Evolutionary conservation across 768 basidiomycete species (phyloP), one percentile per base, ranked within the genome.

Genomic region (Panaeolus papilionaceus): DNA sequence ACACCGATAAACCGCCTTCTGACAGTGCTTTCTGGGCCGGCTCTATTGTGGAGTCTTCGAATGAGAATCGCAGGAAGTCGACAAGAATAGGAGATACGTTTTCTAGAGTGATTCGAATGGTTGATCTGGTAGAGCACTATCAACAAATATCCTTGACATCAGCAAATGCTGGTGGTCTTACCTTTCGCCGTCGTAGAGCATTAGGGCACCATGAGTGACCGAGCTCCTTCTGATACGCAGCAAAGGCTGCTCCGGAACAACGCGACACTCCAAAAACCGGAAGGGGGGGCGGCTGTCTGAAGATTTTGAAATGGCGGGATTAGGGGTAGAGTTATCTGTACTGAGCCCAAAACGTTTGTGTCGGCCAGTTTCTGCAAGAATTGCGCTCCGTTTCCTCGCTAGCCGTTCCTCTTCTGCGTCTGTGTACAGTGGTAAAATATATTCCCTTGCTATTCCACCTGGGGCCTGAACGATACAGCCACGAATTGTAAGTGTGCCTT

Each of bases 171-270:
- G 23, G 33, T 65, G 40, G 16, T 80, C 89, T 68, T 69, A 95
- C 96, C 80, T 89, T 81, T 99, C 98, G 39, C 98, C 98, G 61
- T 97, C 88, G 74, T 97, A 98, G 63, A 99, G 81, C 94, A 98
- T 97, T 28, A 98, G 81, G 0, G 96, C 95, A 1, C 95, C 95
- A 71, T 98, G 95, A 0, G 93, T 96, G 23, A 98, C 80, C n/a
- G 93, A 94, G 16, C 92, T 93, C 74, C 93, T 83, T 65, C 93
- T 86, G 75, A 99, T 91, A 69, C 94, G 88, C 65, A 99, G 81
- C 38, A 96, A 77, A 9, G 98, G 98, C 74, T 96, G 94, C 72
- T 94, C 91, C 1, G 92, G 90, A 20, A 97, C 88, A 20, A 98
- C 94, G 42, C 85, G 82, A 77, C 92, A 96, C 74, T 96, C 89